These are phyloP conservation scores for Eucalyptus sideroxylon DNA, from an alignment of 345 rosid species.

Conservation along the genomic window DNA sequence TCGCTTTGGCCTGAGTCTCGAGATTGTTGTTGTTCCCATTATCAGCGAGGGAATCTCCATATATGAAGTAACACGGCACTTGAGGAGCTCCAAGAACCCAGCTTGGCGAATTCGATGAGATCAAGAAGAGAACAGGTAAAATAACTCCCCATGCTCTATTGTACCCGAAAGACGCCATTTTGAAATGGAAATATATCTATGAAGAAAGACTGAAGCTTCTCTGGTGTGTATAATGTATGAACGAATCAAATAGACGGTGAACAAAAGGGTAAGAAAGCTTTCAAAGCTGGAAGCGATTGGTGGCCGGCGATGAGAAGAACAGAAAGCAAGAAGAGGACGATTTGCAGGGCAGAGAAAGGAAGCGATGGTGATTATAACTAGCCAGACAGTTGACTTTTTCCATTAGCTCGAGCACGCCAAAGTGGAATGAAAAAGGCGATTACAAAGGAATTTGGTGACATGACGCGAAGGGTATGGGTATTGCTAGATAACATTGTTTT, in stretches of 20 bases:
- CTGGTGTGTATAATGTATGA: not conserved
- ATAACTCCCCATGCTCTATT: not conserved
- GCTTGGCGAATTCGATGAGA: not conserved
- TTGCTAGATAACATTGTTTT: not conserved
- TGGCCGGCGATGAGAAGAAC: not conserved
- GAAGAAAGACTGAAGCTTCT: not conserved
- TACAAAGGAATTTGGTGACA: not conserved
- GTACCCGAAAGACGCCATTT: not conserved
- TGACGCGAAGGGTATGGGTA: not conserved
- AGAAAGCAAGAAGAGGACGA: not conserved
- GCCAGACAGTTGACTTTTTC: not conserved
- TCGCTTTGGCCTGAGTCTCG: not conserved
- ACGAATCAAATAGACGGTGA: too few species aligned
- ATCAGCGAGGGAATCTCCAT: slow-evolving; percentile 15
- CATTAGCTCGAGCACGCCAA: too few species aligned
- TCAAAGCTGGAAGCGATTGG: not conserved
- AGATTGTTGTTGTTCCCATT: slow-evolving; percentile 15
- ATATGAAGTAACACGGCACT: slow-evolving; percentile 22
- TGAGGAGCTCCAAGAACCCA: not conserved
- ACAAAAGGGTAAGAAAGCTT: not conserved
- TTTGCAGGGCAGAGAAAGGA: too few species aligned
- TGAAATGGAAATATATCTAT: not conserved
- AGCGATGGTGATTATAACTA: not conserved
- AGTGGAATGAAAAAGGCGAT: not conserved
- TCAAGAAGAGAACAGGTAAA: not conserved